phyloP scores from a whole-genome alignment of 495 filamentous ascomycete genomes.

The Penicillium paxilli region DNA sequence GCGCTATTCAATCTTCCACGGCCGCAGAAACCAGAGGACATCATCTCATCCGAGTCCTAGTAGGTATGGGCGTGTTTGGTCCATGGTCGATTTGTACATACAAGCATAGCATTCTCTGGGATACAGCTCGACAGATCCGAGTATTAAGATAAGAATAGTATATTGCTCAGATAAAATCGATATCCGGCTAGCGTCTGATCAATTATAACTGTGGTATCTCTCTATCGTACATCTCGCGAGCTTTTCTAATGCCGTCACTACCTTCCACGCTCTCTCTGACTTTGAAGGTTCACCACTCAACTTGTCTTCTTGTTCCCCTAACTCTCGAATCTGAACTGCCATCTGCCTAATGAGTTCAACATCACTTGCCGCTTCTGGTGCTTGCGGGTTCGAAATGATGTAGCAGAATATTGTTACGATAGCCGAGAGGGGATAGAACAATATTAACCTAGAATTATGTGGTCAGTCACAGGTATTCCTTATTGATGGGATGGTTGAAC shows the following conservation, averaged over 20 bases:
- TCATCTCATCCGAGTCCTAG: not conserved
- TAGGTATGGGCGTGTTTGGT: not conserved
- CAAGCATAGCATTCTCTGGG: too few relatives aligned
- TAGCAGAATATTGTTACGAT: not conserved
- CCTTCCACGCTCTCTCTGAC: not conserved
- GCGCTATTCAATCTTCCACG: slow-evolving; percentile 13
- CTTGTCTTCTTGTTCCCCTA: not conserved
- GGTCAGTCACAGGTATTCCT: not conserved
- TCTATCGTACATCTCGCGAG: not conserved
- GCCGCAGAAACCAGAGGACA: not conserved
- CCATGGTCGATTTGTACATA: too few relatives aligned
- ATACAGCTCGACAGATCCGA: too few relatives aligned
- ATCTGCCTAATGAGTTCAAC: not conserved
- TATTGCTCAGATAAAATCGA: too few relatives aligned
- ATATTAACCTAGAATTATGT: not conserved
- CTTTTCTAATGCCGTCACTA: not conserved
- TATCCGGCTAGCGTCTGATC: not conserved
- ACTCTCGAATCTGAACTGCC: not conserved
- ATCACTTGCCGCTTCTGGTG: not conserved
- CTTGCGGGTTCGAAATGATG: not conserved
- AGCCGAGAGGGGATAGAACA: not conserved
- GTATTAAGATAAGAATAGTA: too few relatives aligned
- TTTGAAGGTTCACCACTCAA: not conserved
- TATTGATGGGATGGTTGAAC: not conserved
- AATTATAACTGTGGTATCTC: not conserved